Percentiles rank a stretch among this genome's conserved stretches.
Conservation (phyloP, 805 yeast species). For the Yamadazyma sp. region DNA sequence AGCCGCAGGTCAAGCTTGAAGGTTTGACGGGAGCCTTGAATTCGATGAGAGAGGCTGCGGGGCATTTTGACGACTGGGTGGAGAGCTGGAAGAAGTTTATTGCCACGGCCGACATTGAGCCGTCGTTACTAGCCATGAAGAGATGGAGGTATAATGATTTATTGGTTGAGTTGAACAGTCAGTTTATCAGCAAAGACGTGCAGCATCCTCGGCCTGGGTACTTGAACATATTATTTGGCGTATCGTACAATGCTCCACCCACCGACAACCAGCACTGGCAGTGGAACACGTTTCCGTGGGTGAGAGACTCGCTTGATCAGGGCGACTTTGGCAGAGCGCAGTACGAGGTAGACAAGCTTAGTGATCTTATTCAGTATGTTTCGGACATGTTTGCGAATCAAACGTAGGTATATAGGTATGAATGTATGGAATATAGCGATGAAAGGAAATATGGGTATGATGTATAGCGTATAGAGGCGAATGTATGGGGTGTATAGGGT, state of each 20-base stretch:
- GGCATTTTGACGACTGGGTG: conserved; percentile 51
- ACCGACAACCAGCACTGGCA: conserved; percentile 31
- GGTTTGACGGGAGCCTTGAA: conserved; percentile 25
- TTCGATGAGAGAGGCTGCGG: conserved; percentile 36
- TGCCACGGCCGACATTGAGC: conserved; percentile 57
- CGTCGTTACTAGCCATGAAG: conserved; percentile 65
- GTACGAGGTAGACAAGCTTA: conserved; percentile 46
- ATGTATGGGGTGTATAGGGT: too few relatives aligned
- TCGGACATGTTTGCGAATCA: conserved; percentile 4
- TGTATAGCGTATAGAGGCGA: too few relatives aligned
- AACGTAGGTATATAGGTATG: conserved; percentile 4
- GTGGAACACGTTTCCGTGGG: conserved; percentile 72
- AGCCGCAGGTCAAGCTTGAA: conserved; percentile 24
- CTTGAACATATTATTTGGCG: conserved; percentile 68
- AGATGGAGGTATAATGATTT: conserved; percentile 83
- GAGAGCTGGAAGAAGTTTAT: conserved; percentile 60
- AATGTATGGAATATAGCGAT: not conserved
- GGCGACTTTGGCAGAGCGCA: conserved; percentile 57
- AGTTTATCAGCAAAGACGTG: conserved; percentile 45
- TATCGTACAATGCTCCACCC: conserved; percentile 58
- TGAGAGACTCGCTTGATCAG: conserved; percentile 62
- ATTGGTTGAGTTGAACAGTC: conserved; percentile 53
- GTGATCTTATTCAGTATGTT: conserved; percentile 21
- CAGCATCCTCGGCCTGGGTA: conserved; percentile 60
- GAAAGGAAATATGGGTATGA: too few relatives aligned